Base-by-base conservation (phyloP, 2,329 filamentous ascomycete species). In the Beauveria medogensis region DNA sequence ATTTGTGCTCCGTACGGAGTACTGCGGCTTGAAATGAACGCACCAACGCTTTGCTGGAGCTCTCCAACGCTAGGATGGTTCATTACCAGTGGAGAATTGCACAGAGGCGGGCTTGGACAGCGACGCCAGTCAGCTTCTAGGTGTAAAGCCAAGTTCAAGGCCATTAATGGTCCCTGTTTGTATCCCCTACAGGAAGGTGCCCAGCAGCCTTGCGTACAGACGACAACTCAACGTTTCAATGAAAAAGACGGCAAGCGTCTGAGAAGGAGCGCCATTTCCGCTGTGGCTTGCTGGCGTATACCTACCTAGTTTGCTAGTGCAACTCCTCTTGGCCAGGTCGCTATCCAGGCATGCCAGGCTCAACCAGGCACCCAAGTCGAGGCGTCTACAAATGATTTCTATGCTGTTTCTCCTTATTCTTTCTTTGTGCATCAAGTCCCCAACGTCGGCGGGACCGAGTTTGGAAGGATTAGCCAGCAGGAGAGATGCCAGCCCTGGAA, bases 91-190 rank as follows among this genome's bases (percentile, higher is more conserved):
- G 55, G 46, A 30, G 55, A 41, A 40, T 7, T 40, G 30, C 28
- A 16, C 30, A 34, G 22, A 55, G 53, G 26, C 53, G 53, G 41
- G 43, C 53, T 47, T 28, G 54, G 26, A 34, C 54, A 14, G 26
- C 40, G 26, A 48, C 55, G 30, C 44, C 44, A 57, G 55, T 57
- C 55, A 58, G 46, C 55, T n/a, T 47, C 41, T 22, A 41, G 50
- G 46, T 46, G 55, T 50, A 22, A n/a, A 40, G 22, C 30, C 44
- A 58, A n/a, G 16, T 20, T 41, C 5, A 20, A 50, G 28, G 55
- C 14, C 55, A 20, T 37, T 40, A 20, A 57, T 48, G n/a, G 26
- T 56, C 43, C 43, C 41, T 48, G 20, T 41, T 34, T n/a, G 41
- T 57, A 40, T 26, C 22, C 22, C 2, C 30, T 50, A 40, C 55